A percentile compares a stretch with the other conserved stretches of the same genome.
Conservation (phyloP, 306 rosid genomes). For the Prunus padus region DNA sequence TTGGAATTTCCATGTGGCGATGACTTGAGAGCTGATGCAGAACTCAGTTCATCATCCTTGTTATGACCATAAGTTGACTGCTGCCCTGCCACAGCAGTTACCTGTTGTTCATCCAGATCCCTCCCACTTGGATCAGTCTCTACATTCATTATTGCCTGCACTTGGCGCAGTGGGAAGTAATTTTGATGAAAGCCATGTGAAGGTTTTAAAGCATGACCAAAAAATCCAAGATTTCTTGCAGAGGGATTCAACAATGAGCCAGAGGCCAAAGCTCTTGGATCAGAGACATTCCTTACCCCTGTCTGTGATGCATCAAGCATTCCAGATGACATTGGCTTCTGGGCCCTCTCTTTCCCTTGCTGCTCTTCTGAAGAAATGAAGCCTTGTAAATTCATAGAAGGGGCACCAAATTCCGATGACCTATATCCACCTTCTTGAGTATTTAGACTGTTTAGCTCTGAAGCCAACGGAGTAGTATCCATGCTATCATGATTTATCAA, state of each 20-base stretch:
- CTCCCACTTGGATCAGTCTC: conserved; percentile 30
- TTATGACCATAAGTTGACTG: conserved; percentile 28
- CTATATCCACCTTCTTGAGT: conserved; percentile 28
- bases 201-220: conserved; percentile 23
- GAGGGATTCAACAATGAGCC: conserved; percentile 28
- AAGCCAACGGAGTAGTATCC: conserved; percentile 26
- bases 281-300: conserved; percentile 32
- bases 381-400: conserved; percentile 34
- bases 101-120: conserved; percentile 29
- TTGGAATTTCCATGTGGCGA: conserved; percentile 23
- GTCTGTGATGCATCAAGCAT: conserved; percentile 22
- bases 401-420: conserved; percentile 18
- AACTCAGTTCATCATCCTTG: conserved; percentile 31
- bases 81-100: conserved; percentile 25
- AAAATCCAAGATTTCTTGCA: conserved; percentile 26
- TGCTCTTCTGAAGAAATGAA: conserved; percentile 25
- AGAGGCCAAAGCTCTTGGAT: conserved; percentile 34
- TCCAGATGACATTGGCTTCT: conserved; percentile 17
- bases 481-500: conserved; percentile 21
- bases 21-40: conserved; percentile 23
- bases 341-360: conserved; percentile 18
- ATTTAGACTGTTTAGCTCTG: conserved; percentile 30
- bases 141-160: conserved; percentile 35
- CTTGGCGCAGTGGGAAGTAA: conserved; percentile 29
- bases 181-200: conserved; percentile 30